These are phyloP conservation scores for Rhizopogon roseolus DNA, from an alignment of 768 basidiomycete genomes.

Conservation along the genomic window DNA sequence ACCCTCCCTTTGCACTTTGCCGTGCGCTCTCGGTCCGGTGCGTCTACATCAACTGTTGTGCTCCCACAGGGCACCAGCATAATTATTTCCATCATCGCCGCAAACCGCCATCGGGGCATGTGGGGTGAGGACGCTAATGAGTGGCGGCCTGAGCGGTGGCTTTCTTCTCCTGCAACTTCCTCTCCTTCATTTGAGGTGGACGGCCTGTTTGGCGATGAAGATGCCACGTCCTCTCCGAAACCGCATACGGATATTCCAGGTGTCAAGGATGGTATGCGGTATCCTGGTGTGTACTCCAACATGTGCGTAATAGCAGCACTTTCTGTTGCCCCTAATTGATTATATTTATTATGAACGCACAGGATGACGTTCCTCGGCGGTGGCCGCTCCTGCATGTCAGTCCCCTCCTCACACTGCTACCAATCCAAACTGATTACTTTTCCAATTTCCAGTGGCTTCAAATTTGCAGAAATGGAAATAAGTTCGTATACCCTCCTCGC, in stretches of 20 bases:
- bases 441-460: not conserved
- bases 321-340: not conserved
- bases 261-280: slow-evolving; percentile 17
- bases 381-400: slow-evolving; percentile 31
- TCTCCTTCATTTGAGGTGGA: slow-evolving; percentile 8
- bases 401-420: slow-evolving; percentile 4
- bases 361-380: slow-evolving; percentile 37
- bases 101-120: slow-evolving; percentile 34
- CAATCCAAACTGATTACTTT: not conserved
- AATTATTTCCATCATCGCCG: slow-evolving; percentile 29
- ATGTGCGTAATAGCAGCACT: slow-evolving; percentile 22
- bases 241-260: not conserved
- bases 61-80: slow-evolving; percentile 28
- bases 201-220: slow-evolving; percentile 14
- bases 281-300: slow-evolving; percentile 41
- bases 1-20: slow-evolving; percentile 37
- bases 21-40: slow-evolving; percentile 30
- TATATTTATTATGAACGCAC: not conserved
- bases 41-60: slow-evolving; percentile 15
- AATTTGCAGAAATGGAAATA: not conserved
- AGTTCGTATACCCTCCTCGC: not conserved
- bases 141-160: slow-evolving; percentile 50
- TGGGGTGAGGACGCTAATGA: slow-evolving; percentile 44
- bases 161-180: slow-evolving; percentile 31
- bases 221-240: not conserved